These are phyloP conservation scores for Hordeum pubiflorum DNA, from an alignment of 202 grass and related monocot species.

Conservation along the genomic window DNA sequence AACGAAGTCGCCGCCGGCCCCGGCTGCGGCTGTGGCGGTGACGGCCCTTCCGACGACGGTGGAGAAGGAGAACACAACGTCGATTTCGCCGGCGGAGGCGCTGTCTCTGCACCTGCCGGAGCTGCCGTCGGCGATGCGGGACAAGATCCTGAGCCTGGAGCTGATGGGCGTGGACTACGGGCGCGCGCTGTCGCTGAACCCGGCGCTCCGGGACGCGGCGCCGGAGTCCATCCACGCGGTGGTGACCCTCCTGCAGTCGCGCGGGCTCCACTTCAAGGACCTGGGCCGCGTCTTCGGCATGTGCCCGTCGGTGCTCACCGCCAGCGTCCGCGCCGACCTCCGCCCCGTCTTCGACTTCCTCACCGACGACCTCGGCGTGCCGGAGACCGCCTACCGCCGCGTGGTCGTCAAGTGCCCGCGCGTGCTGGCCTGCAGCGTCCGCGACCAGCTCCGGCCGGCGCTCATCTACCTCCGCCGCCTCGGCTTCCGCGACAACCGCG, in stretches of 20 bases:
- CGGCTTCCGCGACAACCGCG: constrained; percentile 37
- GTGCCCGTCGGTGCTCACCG: constrained; percentile 61
- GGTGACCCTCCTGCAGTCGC: constrained; percentile 55
- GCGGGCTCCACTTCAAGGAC: constrained; percentile 75
- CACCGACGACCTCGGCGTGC: constrained; percentile 48
- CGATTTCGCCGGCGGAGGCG: background rate
- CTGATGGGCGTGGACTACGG: constrained; percentile 71
- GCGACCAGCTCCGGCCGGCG: constrained; percentile 65
- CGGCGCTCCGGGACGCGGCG: constrained; percentile 39
- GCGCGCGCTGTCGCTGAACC: constrained; percentile 46
- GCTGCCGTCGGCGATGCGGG: constrained; percentile 41
- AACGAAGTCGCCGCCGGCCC: background rate
- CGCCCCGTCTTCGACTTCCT: constrained; percentile 66
- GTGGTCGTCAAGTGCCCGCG: constrained; percentile 62
- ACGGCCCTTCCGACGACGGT: background rate
- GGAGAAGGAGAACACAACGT: background rate
- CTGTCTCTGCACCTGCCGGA: constrained; percentile 40
- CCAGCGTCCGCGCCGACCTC: constrained; percentile 50
- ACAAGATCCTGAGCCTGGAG: constrained; percentile 73
- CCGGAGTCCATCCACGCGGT: constrained; percentile 50
- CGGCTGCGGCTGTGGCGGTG: background rate
- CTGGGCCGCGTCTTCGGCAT: constrained; percentile 53
- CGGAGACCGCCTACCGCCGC: constrained; percentile 32
- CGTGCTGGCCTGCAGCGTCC: constrained; percentile 49
- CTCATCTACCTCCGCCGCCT: constrained; percentile 69